Evolutionary conservation across 306 rosid species (phyloP), one percentile per base, ranked within the genome.

Genomic region (Trichosanthes cucumerina): DNA sequence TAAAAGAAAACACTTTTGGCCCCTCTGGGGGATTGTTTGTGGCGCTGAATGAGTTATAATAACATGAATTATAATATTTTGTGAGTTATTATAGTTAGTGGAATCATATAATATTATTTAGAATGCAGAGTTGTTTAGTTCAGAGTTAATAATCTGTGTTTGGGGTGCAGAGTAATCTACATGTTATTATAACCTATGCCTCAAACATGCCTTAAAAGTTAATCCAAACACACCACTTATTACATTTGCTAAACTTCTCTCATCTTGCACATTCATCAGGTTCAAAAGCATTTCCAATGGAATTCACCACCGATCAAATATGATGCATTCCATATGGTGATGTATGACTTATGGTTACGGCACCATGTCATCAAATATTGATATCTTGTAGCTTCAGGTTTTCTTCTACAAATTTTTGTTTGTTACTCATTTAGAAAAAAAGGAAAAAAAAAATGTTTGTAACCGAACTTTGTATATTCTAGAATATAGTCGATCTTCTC

Each of bases 311-410:
- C 99, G 15, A 47, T 86, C 70, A 88, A 85, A 81, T 85, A 60
- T 36, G 98, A 96, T 86, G 97, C 93, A 78, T 92, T 96, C 81
- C 96, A 96, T 81, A 88, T 92, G 99, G 97, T 92, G 57, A 96
- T 92, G 96, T 92, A 95, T 80, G 97, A 96, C 59, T 97, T 96
- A 72, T 96, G 99, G 97, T 80, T 92, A 81, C 97, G 93, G 80
- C 98, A 81, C 80, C 93, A 90, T 87, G 88, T 89, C 23, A 84
- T 96, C 82, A 87, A 90, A 82, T 96, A 91, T 78, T 95, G 87
- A 88, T 80, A 44, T 44, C 76, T 49, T 50, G 65, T 76, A 79
- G 64, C 77, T 77, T 76, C 66, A 31, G 41, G 78, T 53, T n/a
- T 14, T 53, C 82, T 81, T 86, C 87, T 84, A 80, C 56, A 13